Evolutionary conservation across 495 filamentous ascomycete genomes (phyloP), one percentile per base, ranked within the genome.

Genomic region (Neurospora tetrasperma): DNA sequence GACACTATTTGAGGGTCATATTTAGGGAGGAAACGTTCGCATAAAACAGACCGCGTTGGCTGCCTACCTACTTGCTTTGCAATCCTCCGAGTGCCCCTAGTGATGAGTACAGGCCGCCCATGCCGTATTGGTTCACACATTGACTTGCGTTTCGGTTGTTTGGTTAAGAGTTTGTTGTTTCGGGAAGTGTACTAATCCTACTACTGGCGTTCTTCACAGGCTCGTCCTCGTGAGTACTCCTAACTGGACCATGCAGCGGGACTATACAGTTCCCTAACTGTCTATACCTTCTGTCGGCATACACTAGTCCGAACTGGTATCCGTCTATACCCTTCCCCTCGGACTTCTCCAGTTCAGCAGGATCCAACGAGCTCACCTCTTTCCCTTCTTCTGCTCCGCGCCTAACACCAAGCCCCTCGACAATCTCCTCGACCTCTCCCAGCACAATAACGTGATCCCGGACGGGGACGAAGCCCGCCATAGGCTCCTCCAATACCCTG

Each of bases 391-490:
- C 44, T 16, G 72, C 62, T 46, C 42, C 48, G 54, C 54, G 27
- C 27, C 46, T 48, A 16, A 71, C 73, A 48, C 72, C 72, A 5
- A 71, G 42, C 16, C 78, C 81, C 38, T 82, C 78, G 11, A 83
- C 42, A 46, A 86, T 81, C 46, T 83, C 81, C 43, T 77, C 4
- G 35, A 89, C 87, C 73, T 86, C 83, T n/a, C 86, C 88, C 41
- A 89, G 75, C 40, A 88, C 83, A 71, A 90, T 84, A 31, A 85
- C 82, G 78, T 90, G 87, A 73, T 89, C 86, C 7, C 81, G 78
- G 8, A 89, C 85, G 39, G 62, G 71, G 10, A 89, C 73, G 43
- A 85, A 59, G 44, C 80, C 86, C 74, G 62, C 75, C 31, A 20
- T 38, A 7, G 77, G 76, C 76, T 78, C 76, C 23, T 78, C 77